Evolutionary conservation across 257 asterid species (phyloP), one percentile per base, ranked within the genome.

Genomic region (Leptodermis oblonga): DNA sequence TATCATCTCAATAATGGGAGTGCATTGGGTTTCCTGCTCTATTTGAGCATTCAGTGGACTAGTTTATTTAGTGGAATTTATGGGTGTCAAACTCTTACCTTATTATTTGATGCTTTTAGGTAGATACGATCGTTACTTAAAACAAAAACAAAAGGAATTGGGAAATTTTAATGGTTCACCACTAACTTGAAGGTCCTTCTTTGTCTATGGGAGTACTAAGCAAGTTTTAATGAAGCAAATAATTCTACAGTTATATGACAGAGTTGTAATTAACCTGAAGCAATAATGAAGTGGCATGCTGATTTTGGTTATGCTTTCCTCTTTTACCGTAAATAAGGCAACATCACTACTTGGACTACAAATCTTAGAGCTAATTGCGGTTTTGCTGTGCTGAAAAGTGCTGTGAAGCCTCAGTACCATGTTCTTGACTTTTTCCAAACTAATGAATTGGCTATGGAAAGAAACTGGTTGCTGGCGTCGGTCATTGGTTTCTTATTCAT

Each of bases 391-490:
- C 81, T 92, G 65, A 84, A n/a, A n/a, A n/a, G n/a, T 86, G 69
- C 60, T 82, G 23, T 81, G 37, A 85, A 89, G 76, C 88, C 92
- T 67, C 86, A 75, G 53, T 82, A 73, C 54, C 75, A 82, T 66
- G 77, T 88, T 71, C 65, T 14, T 64, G 89, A 86, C 67, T 86
- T 84, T 78, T 86, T 92, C 68, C 67, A 54, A 34, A 78, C 77
- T 54, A 70, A 76, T 65, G 73, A 72, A 72, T 20, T 77, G 90
- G 79, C 82, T 66, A 86, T 84, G 92, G 96, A n/a, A 67, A 84
- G 97, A 79, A 88, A 77, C 83, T 84, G 88, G 89, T 62, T 88
- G 76, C 82, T 88, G 70, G 85, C 90, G 31, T 74, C 93, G 11
- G 62, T 63, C 36, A 68, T 84, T 69, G 96, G 98, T 62, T 77